These are phyloP conservation scores for Mortierella sp. DNA, from an alignment of 371 early-diverging fungal species.

Conservation along the genomic window DNA sequence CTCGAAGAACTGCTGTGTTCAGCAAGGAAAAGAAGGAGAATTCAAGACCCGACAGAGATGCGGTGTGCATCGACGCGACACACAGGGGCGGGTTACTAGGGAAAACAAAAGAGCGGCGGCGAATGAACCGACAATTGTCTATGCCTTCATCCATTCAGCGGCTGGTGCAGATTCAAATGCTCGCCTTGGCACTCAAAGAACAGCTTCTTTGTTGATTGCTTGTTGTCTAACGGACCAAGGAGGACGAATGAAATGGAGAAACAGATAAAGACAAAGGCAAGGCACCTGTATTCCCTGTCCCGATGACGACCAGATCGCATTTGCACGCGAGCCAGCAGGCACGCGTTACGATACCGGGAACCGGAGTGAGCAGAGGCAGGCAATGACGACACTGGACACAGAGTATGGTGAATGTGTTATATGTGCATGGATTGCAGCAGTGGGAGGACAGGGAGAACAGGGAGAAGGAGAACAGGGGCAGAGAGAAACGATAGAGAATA, in stretches of 20 bases:
- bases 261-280: not conserved
- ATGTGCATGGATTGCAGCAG: not conserved
- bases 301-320: not conserved
- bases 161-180: not conserved
- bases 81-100: not conserved
- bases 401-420: not conserved
- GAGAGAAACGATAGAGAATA: no score
- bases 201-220: not conserved
- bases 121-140: not conserved
- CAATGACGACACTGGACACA: not conserved
- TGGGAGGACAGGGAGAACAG: not conserved
- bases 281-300: not conserved
- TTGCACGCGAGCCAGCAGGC: not conserved
- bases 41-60: not conserved
- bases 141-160: not conserved
- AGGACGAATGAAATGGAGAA: not conserved
- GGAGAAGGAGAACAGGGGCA: not conserved
- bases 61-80: no score
- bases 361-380: not conserved
- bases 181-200: not conserved
- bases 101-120: not conserved
- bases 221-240: not conserved
- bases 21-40: not conserved
- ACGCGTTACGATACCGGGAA: not conserved
- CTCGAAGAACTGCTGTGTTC: not conserved